Evolutionary conservation across 1,284 basidiomycete genomes (phyloP).

Genomic region (Paramarasmius palmivorus): DNA sequence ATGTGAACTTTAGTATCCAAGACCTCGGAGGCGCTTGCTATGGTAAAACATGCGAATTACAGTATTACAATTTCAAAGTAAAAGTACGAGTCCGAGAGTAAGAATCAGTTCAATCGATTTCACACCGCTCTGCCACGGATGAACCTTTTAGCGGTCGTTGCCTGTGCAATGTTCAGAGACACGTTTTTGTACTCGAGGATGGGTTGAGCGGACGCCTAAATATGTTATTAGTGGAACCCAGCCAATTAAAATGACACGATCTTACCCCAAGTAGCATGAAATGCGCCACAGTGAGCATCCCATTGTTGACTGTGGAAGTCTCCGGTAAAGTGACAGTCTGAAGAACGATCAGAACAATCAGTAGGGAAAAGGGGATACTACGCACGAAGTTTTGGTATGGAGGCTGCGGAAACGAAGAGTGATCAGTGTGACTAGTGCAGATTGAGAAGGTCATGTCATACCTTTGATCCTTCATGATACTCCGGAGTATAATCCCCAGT

Average conservation of each 20-base stretch:
- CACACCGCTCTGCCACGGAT: neutral
- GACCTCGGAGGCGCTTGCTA: too few relatives aligned
- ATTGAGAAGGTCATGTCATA: neutral
- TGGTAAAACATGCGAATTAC: too few relatives aligned
- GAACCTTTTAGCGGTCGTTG: neutral
- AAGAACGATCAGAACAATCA: neutral
- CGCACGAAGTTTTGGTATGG: conserved; percentile 17
- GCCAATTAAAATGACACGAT: neutral
- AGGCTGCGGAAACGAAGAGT: neutral
- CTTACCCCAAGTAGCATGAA: conserved; percentile 17
- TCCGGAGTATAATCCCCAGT: conserved; percentile 11
- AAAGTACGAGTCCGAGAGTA: too few relatives aligned
- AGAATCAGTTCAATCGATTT: neutral
- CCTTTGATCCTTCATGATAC: conserved; percentile 9
- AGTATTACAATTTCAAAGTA: too few relatives aligned
- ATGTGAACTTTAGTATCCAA: too few relatives aligned
- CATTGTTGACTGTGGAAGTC: conserved; percentile 23
- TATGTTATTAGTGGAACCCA: too few relatives aligned
- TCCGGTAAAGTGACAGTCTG: conserved; percentile 11
- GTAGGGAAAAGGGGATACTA: neutral
- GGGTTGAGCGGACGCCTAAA: conserved; percentile 17
- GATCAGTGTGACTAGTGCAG: neutral
- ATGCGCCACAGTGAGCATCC: conserved; percentile 14
- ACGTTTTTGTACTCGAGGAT: conserved; percentile 31
- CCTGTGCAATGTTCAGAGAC: conserved; percentile 19